Conservation (phyloP, 1,139 yeast species). For the Yamadazyma jaroonii region DNA sequence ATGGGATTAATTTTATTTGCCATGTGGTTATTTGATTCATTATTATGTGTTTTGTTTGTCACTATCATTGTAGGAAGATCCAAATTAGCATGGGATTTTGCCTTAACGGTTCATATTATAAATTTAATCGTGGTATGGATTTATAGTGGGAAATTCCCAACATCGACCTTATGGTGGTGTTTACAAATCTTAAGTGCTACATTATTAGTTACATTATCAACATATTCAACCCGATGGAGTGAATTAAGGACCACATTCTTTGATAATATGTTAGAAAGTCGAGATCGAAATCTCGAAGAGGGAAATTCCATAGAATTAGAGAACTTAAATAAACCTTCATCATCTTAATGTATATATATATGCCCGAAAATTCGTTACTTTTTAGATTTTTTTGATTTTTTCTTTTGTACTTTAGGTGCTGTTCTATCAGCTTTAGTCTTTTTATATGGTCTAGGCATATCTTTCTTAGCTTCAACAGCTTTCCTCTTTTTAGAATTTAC, state of each 20-base stretch:
- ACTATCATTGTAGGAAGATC: slow-evolving; percentile 88
- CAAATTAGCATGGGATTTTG: slow-evolving; percentile 94
- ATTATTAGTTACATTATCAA: slow-evolving; percentile 73
- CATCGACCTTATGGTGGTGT: slow-evolving; percentile 78
- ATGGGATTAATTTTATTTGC: slow-evolving; percentile 71
- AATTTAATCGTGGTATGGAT: slow-evolving; percentile 70
- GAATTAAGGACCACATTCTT: slow-evolving; percentile 87
- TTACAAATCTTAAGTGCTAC: slow-evolving; percentile 67
- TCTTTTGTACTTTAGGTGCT: slow-evolving; percentile 7
- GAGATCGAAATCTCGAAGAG: slow-evolving; percentile 20
- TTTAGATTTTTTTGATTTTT: slow-evolving; percentile 9
- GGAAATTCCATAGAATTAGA: slow-evolving; percentile 9
- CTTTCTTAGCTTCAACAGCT: slow-evolving; percentile 48
- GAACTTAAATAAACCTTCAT: slow-evolving; percentile 5
- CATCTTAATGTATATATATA: slow-evolving; percentile 1
- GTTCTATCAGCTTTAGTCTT: slow-evolving; percentile 69
- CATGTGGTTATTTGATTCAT: slow-evolving; percentile 79
- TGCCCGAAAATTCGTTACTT: slow-evolving; percentile 1
- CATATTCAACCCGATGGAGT: slow-evolving; percentile 85
- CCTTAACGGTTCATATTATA: slow-evolving; percentile 81
- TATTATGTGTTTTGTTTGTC: slow-evolving; percentile 75
- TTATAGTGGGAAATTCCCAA: slow-evolving; percentile 65
- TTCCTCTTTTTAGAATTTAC: slow-evolving; percentile 60
- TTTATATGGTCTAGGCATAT: slow-evolving; percentile 56
- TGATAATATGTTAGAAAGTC: slow-evolving; percentile 66